A percentile compares a stretch with the other conserved stretches of the same genome.
Conservation (phyloP, 768 basidiomycete genomes). For the Kwoniella heveanensis region DNA sequence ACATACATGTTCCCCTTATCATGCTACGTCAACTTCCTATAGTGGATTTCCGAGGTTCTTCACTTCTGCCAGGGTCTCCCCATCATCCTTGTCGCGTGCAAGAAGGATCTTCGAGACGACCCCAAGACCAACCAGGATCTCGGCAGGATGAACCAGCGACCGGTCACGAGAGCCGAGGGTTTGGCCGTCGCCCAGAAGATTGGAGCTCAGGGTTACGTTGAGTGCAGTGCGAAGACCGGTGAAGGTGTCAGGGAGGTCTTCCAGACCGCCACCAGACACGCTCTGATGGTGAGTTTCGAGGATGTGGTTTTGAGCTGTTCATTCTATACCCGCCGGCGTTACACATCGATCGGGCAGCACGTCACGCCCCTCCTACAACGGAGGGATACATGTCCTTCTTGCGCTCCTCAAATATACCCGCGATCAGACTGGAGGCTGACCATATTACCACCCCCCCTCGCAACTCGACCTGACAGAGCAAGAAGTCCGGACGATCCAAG, state of each 20-base stretch:
- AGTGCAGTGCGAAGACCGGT: conserved; percentile 94
- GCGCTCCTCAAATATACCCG: no score
- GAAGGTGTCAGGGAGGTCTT: conserved; percentile 98
- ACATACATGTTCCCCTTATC: neutral
- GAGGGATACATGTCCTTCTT: no score
- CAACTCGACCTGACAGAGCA: no score
- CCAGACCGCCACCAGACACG: conserved; percentile 93
- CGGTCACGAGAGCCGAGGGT: conserved; percentile 72
- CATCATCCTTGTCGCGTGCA: conserved; percentile 96
- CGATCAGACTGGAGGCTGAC: no score
- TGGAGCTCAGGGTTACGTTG: conserved; percentile 91
- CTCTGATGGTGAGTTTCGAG: conserved; percentile 60
- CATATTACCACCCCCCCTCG: no score
- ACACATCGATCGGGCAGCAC: no score
- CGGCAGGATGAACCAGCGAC: conserved; percentile 88
- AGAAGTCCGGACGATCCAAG: conserved; percentile 45
- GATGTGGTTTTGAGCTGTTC: neutral
- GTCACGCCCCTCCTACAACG: no score
- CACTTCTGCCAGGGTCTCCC: conserved; percentile 95
- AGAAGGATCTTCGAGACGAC: conserved; percentile 97
- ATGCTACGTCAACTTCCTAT: neutral
- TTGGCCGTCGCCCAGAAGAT: conserved; percentile 96
- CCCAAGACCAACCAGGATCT: conserved; percentile 90
- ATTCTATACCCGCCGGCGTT: no score
- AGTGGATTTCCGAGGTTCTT: conserved; percentile 99